Conservation (phyloP, 2,329 filamentous ascomycete genomes). For the Endothia cerciana region DNA sequence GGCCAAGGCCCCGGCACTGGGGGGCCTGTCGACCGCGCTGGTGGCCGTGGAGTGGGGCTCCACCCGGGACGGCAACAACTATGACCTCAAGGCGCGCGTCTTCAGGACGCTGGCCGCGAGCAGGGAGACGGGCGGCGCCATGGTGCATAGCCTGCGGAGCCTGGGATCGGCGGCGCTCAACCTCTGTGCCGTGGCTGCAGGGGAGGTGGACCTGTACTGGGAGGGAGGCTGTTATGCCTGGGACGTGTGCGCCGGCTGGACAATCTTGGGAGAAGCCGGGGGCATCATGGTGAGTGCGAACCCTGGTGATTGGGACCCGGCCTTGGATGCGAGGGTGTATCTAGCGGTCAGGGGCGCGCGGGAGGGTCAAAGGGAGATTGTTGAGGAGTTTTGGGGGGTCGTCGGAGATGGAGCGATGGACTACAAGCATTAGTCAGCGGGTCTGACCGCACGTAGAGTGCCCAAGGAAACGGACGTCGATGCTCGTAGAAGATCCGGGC, state of each 20-base stretch:
- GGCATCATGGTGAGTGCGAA: slow-evolving; percentile 75
- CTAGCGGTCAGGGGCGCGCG: slow-evolving; percentile 65
- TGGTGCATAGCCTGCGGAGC: slow-evolving; percentile 76
- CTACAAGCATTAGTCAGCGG: slow-evolving; percentile 38
- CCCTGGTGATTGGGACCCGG: slow-evolving; percentile 70
- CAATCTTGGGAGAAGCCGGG: slow-evolving; percentile 74
- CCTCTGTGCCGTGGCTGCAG: slow-evolving; percentile 71
- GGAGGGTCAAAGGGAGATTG: slow-evolving; percentile 62
- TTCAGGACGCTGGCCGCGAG: slow-evolving; percentile 64
- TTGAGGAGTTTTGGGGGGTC: slow-evolving; percentile 67
- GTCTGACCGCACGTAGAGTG: neutral
- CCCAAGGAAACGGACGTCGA: neutral
- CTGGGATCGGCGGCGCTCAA: slow-evolving; percentile 77
- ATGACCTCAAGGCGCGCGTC: slow-evolving; percentile 67
- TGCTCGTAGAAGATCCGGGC: neutral
- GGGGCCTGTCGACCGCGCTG: slow-evolving; percentile 64
- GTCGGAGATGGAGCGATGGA: slow-evolving; percentile 59
- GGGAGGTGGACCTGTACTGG: slow-evolving; percentile 76
- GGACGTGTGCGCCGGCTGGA: slow-evolving; percentile 84
- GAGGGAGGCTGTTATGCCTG: slow-evolving; percentile 84
- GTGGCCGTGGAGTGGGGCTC: slow-evolving; percentile 76
- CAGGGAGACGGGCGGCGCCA: slow-evolving; percentile 67
- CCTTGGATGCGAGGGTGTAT: slow-evolving; percentile 63
- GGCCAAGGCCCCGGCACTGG: slow-evolving; percentile 57
- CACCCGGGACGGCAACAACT: slow-evolving; percentile 70